Conservation (phyloP, 257 asterid genomes). For the Nicotiana tomentosiformis region DNA sequence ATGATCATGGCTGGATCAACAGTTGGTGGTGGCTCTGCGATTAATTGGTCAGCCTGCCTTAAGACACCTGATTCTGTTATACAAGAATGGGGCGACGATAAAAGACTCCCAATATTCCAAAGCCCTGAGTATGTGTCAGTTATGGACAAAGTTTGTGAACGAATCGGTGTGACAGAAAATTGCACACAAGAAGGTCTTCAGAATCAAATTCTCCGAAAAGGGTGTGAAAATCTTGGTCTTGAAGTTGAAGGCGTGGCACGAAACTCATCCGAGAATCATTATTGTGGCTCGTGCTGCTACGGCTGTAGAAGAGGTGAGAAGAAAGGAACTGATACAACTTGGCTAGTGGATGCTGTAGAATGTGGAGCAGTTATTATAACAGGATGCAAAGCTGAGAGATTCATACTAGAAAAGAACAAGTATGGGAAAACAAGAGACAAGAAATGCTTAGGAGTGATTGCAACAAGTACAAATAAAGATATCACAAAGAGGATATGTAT, state of each 20-base stretch:
- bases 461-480: conserved; percentile 27
- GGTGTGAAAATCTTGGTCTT: conserved; percentile 66
- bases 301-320: conserved; percentile 81
- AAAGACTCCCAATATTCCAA: conserved; percentile 34
- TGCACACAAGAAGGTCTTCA: conserved; percentile 69
- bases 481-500: conserved; percentile 34
- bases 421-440: conserved; percentile 14
- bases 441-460: conserved; percentile 60
- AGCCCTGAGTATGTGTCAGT: conserved; percentile 40
- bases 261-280: conserved; percentile 62
- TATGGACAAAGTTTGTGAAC: conserved; percentile 59
- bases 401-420: conserved; percentile 24
- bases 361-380: conserved; percentile 67
- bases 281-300: conserved; percentile 73
- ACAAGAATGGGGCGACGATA: conserved; percentile 51
- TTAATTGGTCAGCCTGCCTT: conserved; percentile 83
- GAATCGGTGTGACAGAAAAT: conserved; percentile 58
- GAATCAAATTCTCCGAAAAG: conserved; percentile 57
- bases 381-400: conserved; percentile 58
- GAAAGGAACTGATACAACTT: conserved; percentile 75
- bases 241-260: conserved; percentile 43
- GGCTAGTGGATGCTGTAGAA: conserved; percentile 84
- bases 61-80: conserved; percentile 50
- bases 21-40: conserved; percentile 93
- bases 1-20: conserved; percentile 75